Base-by-base conservation (phyloP, 2,329 filamentous ascomycete genomes). In the Thermothelomyces thermophilus region DNA sequence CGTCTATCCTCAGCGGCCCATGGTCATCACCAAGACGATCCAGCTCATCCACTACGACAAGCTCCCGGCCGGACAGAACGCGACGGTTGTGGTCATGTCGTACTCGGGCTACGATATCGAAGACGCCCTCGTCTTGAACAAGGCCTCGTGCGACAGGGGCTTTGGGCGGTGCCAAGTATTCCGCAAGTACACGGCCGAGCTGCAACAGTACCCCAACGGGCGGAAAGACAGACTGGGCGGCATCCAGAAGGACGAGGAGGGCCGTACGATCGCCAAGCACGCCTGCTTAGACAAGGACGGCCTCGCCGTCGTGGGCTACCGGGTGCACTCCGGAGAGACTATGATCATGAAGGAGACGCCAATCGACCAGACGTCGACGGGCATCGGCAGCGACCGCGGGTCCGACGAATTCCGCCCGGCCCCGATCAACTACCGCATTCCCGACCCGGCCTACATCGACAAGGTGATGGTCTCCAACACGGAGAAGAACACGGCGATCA, bases 61-160 rank as follows among this genome's bases (percentile, higher is more conserved):
- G 65, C 82, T 98, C 13, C 93, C 93, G 0, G 93, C 93, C 5
- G 93, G 93, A 0, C 93, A 98, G 64, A 97, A 96, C 55, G 94
- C 93, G 4, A 95, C 88, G 1, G 93, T 98, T 22, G 93, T 95
- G 5, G 93, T 98, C 70, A 98, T 98, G 93, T 97, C 90, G 42
- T 98, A 93, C 70, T 97, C 91, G 10, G 93, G 93, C 20, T 98
- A 98, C 70, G 93, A 98, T 81, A 98, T 98, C 60, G 93, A 98
- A 74, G 93, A 98, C 75, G 93, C 93, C 9, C 76, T 98, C 16
- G 91, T 98, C 2, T 68, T 98, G 54, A 98, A 98, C 73, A 97
- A 96, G 72, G 90, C 90, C 9, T 96, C 90, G 0, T 84, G 90
- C 51, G 94, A 98, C 62, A 82, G 93, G 61, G 94, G 93, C 4